These are phyloP conservation scores for Cucurbita ficifolia DNA, from an alignment of 306 rosid genomes.

Conservation along the genomic window DNA sequence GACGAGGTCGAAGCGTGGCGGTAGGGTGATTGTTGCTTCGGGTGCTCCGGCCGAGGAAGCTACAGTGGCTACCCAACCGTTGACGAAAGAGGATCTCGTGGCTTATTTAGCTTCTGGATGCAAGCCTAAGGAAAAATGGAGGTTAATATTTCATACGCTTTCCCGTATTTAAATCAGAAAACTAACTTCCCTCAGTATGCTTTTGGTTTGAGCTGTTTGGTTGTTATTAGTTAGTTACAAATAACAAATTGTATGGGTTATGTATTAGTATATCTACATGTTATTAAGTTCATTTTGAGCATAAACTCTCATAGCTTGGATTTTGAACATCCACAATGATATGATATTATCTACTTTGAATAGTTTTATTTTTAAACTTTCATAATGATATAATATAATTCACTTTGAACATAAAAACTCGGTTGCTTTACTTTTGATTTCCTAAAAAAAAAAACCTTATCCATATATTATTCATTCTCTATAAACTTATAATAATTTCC, in stretches of 20 bases:
- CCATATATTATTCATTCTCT: no score
- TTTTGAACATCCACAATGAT: no score
- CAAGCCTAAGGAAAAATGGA: slow-evolving; percentile 66
- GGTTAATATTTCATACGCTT: slow-evolving; percentile 20
- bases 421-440: no score
- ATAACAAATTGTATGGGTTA: neutral
- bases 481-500: no score
- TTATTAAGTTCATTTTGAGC: no score
- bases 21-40: slow-evolving; percentile 50
- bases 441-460: no score
- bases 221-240: neutral
- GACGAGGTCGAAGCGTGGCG: slow-evolving; percentile 17
- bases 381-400: no score
- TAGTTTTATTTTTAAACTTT: no score
- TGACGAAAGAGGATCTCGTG: slow-evolving; percentile 70
- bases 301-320: no score
- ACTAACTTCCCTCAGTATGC: neutral
- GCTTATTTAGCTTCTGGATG: slow-evolving; percentile 66
- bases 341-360: no score
- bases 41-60: slow-evolving; percentile 94
- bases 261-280: no score
- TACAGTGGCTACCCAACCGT: slow-evolving; percentile 52
- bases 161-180: neutral
- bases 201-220: neutral
- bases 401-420: no score